phyloP scores from a whole-genome alignment of 163 green algal genomes.

The Smithsoniella earleae region DNA sequence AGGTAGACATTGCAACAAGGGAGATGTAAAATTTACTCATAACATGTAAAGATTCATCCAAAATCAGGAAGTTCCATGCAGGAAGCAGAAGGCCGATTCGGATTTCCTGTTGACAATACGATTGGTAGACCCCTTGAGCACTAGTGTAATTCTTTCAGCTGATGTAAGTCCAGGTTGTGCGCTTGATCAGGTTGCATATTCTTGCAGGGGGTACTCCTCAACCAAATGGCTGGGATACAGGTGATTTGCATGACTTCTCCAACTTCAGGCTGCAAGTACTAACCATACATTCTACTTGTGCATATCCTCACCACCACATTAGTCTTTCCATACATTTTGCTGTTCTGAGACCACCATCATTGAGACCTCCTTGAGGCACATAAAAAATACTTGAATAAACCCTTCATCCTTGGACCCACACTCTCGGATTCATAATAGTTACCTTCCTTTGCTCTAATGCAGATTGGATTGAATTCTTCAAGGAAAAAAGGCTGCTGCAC shows the following conservation, averaged over 20 bases:
- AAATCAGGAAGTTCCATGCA: not conserved
- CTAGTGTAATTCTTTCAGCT: not conserved
- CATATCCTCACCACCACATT: too few species aligned
- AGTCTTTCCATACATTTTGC: too few species aligned
- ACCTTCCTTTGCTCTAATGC: too few species aligned
- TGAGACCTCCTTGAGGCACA: not conserved
- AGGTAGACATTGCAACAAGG: slow-evolving; percentile 50
- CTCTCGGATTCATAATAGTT: too few species aligned
- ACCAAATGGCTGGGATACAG: slow-evolving; percentile 26
- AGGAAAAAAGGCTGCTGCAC: slow-evolving; percentile 67
- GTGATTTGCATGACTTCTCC: too few species aligned
- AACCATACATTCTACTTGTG: too few species aligned
- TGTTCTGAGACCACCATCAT: not conserved
- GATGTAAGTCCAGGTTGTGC: not conserved
- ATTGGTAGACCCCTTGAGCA: slow-evolving; percentile 84
- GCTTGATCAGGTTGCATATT: not conserved
- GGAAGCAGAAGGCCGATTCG: slow-evolving; percentile 62
- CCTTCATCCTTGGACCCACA: too few species aligned
- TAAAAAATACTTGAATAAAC: slow-evolving; percentile 41
- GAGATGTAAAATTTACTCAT: slow-evolving; percentile 29
- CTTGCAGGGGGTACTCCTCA: not conserved
- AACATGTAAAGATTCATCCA: too few species aligned
- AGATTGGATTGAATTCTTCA: slow-evolving; percentile 81
- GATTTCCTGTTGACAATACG: slow-evolving; percentile 92
- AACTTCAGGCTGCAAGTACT: too few species aligned